Evolutionary conservation across 345 rosid species (phyloP).

Genomic region (Bruguiera sexangula): DNA sequence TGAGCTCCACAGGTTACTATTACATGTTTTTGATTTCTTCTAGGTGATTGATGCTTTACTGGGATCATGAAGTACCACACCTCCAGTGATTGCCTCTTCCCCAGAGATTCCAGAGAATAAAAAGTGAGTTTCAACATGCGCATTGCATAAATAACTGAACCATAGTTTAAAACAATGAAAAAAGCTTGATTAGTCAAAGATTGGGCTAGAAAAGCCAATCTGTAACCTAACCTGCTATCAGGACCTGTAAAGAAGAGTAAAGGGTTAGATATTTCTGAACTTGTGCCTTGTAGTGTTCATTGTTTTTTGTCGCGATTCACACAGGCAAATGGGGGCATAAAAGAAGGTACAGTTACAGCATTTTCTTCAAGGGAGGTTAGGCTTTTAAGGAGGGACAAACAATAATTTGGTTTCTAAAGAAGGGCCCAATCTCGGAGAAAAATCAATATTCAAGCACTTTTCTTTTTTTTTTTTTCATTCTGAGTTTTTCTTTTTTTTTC

Average conservation of each 20-base stretch:
- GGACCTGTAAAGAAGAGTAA: slow-evolving; percentile 2
- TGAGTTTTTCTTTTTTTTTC: background rate
- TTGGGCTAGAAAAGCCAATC: slow-evolving; percentile 6
- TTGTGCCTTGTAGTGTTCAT: background rate
- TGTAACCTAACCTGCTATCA: background rate
- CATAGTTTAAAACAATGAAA: background rate
- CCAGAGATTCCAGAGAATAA: background rate
- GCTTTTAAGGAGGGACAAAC: slow-evolving; percentile 11
- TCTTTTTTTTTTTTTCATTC: background rate
- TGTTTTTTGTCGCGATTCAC: slow-evolving; percentile 18
- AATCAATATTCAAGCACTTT: background rate
- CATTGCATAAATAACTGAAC: background rate
- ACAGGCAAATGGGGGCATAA: background rate
- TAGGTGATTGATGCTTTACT: background rate
- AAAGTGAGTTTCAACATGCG: background rate
- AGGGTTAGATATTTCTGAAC: slow-evolving; percentile 4
- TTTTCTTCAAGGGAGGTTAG: slow-evolving; percentile 7
- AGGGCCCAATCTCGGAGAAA: background rate
- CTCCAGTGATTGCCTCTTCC: slow-evolving; percentile 14
- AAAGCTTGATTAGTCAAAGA: slow-evolving; percentile 14
- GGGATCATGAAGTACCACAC: background rate
- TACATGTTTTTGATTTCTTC: background rate
- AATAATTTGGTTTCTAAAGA: slow-evolving; percentile 11
- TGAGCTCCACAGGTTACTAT: background rate
- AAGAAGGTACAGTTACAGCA: background rate